These are phyloP conservation scores for Penicillium angulare DNA, from an alignment of 495 filamentous ascomycete genomes.

Conservation along the genomic window DNA sequence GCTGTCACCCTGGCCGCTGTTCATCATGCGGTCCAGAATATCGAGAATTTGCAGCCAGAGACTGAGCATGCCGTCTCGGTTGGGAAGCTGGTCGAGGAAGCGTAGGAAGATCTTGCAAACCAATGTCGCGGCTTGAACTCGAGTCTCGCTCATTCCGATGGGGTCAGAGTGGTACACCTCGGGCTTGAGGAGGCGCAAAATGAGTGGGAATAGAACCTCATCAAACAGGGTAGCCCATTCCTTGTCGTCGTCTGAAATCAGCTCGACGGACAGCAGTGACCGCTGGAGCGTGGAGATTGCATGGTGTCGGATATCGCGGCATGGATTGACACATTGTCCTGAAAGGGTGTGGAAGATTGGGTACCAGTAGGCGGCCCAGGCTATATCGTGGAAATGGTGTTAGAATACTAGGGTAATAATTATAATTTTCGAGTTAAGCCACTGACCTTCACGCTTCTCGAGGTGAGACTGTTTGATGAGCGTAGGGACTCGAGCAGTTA, in stretches of 20 bases:
- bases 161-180: constrained; percentile 94
- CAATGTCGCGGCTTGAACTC: constrained; percentile 86
- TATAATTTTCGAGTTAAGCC: not conserved
- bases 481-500: constrained; percentile 76
- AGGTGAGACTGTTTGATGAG: constrained; percentile 92
- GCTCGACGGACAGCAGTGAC: constrained; percentile 75
- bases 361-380: constrained; percentile 97
- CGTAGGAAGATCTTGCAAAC: constrained; percentile 95
- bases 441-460: constrained; percentile 75
- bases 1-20: constrained; percentile 89
- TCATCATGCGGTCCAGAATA: constrained; percentile 95
- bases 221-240: constrained; percentile 96
- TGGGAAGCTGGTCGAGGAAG: constrained; percentile 79
- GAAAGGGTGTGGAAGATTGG: constrained; percentile 89
- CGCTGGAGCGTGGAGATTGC: constrained; percentile 86
- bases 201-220: constrained; percentile 93
- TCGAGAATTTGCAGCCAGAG: constrained; percentile 91
- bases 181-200: constrained; percentile 83
- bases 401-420: not conserved
- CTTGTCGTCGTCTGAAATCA: constrained; percentile 72
- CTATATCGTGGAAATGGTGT: constrained; percentile 39
- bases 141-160: constrained; percentile 90
- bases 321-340: constrained; percentile 90
- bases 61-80: constrained; percentile 89
- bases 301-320: constrained; percentile 86